Conservation (phyloP, 257 asterid species). For the Lithospermum erythrorhizon region DNA sequence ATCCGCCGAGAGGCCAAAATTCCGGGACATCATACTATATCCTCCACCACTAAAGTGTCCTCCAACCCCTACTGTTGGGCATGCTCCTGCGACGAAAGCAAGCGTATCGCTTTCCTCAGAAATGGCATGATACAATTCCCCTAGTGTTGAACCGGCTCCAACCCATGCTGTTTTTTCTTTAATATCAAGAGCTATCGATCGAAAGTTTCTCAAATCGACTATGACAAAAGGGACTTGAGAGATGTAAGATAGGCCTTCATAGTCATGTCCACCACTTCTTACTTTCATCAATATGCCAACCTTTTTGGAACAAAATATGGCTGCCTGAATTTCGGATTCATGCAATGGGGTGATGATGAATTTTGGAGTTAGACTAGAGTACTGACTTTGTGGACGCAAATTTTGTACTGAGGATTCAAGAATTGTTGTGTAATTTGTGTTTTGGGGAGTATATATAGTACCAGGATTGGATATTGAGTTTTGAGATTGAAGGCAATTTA, state of each 20-base stretch:
- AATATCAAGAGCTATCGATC: neutral
- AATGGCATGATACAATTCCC: neutral
- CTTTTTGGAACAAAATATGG: neutral
- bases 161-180: neutral
- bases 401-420: neutral
- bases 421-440: neutral
- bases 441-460: neutral
- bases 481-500: neutral
- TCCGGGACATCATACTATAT: neutral
- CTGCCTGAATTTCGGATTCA: neutral
- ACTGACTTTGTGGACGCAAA: neutral
- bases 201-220: neutral
- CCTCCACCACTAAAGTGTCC: neutral
- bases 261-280: neutral
- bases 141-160: neutral
- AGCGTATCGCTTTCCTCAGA: neutral
- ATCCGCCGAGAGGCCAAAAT: neutral
- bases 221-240: neutral
- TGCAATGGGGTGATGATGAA: neutral
- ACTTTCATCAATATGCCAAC: neutral
- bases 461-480: neutral
- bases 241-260: neutral
- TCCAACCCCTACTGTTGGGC: neutral
- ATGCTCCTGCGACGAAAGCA: neutral
- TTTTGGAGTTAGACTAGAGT: neutral